Evolutionary conservation across 2,329 filamentous ascomycete species (phyloP), one percentile per base, ranked within the genome.

Genomic region (Talaromyces sp.): DNA sequence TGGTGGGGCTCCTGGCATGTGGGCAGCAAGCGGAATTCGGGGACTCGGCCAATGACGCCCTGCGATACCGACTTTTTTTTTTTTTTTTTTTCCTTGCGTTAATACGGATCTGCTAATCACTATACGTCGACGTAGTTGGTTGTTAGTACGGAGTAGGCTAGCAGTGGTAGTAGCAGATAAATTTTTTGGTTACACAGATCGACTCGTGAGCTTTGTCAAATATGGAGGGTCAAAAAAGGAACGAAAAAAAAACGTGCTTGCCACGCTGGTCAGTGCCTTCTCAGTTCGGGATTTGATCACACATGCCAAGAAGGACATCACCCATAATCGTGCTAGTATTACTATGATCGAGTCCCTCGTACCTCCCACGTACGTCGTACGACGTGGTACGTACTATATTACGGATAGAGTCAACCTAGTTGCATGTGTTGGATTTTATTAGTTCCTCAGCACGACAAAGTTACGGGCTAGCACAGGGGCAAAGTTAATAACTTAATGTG

Each of bases 391-490:
- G 32, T 33, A 13, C 32, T 11, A 33, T 33, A 36, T 39, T 39
- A 39, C 36, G 6, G 15, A 39, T 39, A n/a, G 33, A 36, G 36
- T 39, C 36, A 39, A 39, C 17, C 36, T 39, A n/a, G 36, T 39
- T 8, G 17, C 33, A 39, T 39, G 15, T 39, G 15, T 47, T 47
- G 19, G n/a, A 25, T 13, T 19, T 47, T 25, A 19, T 47, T 47
- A 47, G 44, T 47, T 47, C 22, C 17, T 47, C 44, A 47, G 15
- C 19, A 22, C 27, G 25, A 28, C 49, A 53, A 53, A 53, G 49
- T 53, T 53, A 53, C 49, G 28, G 49, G 49, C 49, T 53, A 53
- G 49, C 49, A 53, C 49, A 53, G 49, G 49, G 49, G 49, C 25
- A 25, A 47, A 47, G 44, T 47, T 47, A 47, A 47, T 22, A 22